Base-by-base conservation (phyloP, 2,329 filamentous ascomycete genomes). In the Stromatinia cepivora region DNA sequence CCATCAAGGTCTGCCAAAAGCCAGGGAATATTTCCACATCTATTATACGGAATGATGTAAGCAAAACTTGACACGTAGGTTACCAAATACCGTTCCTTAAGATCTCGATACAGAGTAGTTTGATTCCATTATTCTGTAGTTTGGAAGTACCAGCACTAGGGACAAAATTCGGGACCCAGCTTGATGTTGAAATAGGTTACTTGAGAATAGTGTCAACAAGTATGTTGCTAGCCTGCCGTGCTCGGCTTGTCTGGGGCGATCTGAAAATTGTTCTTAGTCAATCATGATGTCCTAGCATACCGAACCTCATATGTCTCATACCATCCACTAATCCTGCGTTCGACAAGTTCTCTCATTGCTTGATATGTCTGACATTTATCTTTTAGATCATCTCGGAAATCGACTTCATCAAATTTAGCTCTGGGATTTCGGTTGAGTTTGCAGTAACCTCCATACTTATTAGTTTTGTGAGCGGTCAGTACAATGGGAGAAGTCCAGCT, bases 311-410 rank as follows among this genome's bases (percentile, higher is more conserved):
- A 63, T 39, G 31, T 63, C 13, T 63, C 34, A 25, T 63, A 39
- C 61, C 46, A 63, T 50, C 61, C 61, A 63, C 31, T 39, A 9
- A 63, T 52, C 15, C 61, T 63, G 46, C 46, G 61, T 50, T 63
- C 46, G 15, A 63, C 61, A 39, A 63, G 46, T 52, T 63, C 61
- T 50, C 61, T 63, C 61, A 63, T 63, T 39, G 61, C 61, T 52
- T 63, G 31, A 25, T 39, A 25, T 39, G 61, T 39, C 46, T 63
- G 46, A 28, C 61, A 63, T 52, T 63, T 63, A 22, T 52, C 31
- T 22, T 28, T 63, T 11, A 63, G 61, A 34, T 52, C 61, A 20
- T 28, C 31, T 20, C 61, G 61, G 20, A 63, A 39, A 39, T 63
- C 46, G 15, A 63, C 52, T 28, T 63, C 61, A 36, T 63, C 61